Percentiles rank a stretch among this genome's conserved stretches.
Evolutionary conservation across 108 stramenopile genomes (phyloP).

Genomic region (Epipyxis sp.): DNA sequence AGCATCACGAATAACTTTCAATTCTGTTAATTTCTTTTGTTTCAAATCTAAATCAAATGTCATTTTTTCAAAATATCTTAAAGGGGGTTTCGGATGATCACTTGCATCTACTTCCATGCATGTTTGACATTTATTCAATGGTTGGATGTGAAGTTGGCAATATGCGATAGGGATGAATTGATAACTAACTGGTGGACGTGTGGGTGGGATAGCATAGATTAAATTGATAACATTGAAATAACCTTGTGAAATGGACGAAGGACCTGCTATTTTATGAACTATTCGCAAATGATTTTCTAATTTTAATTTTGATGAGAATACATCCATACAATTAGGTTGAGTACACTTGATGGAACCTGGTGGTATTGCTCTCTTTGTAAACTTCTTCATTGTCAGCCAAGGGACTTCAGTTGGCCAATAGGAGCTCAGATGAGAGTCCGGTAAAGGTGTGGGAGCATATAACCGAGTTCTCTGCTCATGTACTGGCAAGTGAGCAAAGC

Average conservation of each 20-base stretch:
- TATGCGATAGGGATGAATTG: background rate
- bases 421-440: background rate
- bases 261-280: background rate
- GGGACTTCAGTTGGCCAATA: conserved; percentile 16
- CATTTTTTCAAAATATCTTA: background rate
- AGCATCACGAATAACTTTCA: background rate
- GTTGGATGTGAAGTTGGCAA: background rate
- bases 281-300: background rate
- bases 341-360: background rate
- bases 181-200: background rate
- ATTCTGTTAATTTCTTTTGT: background rate
- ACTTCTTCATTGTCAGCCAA: background rate
- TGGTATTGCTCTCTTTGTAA: background rate
- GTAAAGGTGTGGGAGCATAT: background rate
- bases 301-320: background rate
- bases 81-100: background rate
- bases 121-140: background rate
- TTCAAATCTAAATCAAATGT: background rate
- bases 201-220: background rate
- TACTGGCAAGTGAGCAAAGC: background rate
- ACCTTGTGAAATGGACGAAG: background rate
- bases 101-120: background rate
- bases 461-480: conserved; percentile 6
- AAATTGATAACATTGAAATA: background rate
- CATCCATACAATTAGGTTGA: background rate